Conservation (phyloP, 768 basidiomycete genomes). For the Lactifluus echinatus region DNA sequence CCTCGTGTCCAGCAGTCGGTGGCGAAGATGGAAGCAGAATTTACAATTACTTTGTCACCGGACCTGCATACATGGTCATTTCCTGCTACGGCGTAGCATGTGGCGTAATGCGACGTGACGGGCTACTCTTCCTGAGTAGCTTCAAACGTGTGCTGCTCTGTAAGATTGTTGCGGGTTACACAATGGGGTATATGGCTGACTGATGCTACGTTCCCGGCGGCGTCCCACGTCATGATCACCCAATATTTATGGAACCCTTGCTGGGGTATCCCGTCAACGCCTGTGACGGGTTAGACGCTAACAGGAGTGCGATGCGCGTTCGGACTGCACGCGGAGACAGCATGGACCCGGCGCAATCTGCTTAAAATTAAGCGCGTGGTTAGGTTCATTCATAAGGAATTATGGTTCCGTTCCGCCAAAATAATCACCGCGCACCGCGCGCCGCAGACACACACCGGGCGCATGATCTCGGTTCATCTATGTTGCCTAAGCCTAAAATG, state of each 20-base stretch:
- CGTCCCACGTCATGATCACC: not conserved
- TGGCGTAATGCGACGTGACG: not conserved
- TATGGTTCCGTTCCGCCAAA: not conserved
- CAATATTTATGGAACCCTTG: not conserved
- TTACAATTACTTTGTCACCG: not conserved
- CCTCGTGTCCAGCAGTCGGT: not conserved
- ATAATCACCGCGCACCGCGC: not conserved
- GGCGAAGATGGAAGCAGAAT: not conserved
- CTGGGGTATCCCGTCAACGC: not conserved
- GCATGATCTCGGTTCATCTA: not conserved
- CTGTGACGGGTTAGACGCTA: not conserved
- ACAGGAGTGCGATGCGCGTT: not conserved
- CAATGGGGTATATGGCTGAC: not conserved
- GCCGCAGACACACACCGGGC: not conserved
- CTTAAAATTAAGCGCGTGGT: not conserved
- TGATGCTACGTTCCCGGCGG: conserved; percentile 1
- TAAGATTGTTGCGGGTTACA: not conserved
- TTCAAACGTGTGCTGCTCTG: not conserved
- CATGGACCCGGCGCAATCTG: not conserved
- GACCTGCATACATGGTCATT: not conserved
- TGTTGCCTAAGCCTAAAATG: not conserved
- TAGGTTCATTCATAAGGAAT: not conserved
- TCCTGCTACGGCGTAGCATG: not conserved
- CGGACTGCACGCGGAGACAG: conserved; percentile 8
- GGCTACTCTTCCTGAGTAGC: not conserved